Evolutionary conservation across 345 rosid species (phyloP).

Genomic region (Eucalyptus dawsonii): DNA sequence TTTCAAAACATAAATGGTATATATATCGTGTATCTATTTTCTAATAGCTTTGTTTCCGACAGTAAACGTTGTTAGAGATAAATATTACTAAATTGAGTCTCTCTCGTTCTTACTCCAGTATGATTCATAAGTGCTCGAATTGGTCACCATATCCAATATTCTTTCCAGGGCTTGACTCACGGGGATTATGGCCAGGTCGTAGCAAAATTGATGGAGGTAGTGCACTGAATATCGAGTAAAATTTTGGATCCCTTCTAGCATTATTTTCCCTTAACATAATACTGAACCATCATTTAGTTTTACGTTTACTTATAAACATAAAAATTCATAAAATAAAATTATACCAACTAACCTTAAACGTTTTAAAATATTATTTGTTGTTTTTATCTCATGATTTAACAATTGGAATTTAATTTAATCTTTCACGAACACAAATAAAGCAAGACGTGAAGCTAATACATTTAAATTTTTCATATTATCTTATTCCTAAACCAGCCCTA

Average conservation of each 20-base stretch:
- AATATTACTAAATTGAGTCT: neutral
- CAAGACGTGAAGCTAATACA: too few species aligned
- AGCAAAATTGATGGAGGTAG: neutral
- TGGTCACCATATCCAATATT: neutral
- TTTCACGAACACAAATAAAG: too few species aligned
- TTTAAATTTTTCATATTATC: too few species aligned
- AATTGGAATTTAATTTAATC: too few species aligned
- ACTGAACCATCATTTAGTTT: too few species aligned
- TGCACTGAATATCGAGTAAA: neutral
- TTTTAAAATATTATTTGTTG: too few species aligned
- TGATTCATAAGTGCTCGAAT: neutral
- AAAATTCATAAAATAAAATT: too few species aligned
- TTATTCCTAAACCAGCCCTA: too few species aligned
- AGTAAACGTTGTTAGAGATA: neutral
- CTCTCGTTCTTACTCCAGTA: neutral
- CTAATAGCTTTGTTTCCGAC: neutral
- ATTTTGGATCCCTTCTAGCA: neutral
- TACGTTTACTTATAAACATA: too few species aligned
- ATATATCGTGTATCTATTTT: neutral
- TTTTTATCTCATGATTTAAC: too few species aligned
- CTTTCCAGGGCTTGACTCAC: neutral
- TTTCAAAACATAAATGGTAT: neutral
- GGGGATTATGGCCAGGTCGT: neutral
- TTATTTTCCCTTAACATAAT: too few species aligned
- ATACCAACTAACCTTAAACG: too few species aligned